A percentile compares a stretch with the other conserved stretches of the same genome.
These are phyloP conservation scores for Inga laurina DNA, from an alignment of 306 rosid genomes.

Conservation along the genomic window DNA sequence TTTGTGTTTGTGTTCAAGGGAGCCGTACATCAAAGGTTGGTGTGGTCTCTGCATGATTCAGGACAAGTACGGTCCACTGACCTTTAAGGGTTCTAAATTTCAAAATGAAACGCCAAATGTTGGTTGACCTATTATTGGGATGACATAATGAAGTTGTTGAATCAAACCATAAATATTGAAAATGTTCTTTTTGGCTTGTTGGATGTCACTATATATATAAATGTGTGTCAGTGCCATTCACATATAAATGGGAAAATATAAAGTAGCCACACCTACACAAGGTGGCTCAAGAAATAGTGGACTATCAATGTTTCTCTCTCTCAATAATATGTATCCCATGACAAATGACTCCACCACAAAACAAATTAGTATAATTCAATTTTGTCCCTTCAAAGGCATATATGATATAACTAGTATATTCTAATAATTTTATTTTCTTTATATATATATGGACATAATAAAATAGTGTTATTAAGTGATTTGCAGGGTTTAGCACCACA, in stretches of 20 bases:
- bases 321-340: background rate
- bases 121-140: constrained; percentile 24
- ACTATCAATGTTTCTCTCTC: background rate
- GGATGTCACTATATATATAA: background rate
- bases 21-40: background rate
- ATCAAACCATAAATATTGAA: constrained; percentile 6
- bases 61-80: constrained; percentile 31
- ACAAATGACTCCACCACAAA: background rate
- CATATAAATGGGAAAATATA: background rate
- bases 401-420: background rate
- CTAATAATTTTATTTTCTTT: background rate
- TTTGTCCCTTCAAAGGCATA: background rate
- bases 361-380: background rate
- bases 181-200: background rate
- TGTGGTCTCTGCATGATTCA: constrained; percentile 29
- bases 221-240: background rate
- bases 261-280: background rate
- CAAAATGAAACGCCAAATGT: background rate
- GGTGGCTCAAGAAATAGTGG: background rate
- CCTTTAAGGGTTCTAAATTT: constrained; percentile 1
- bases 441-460: background rate
- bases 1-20: background rate
- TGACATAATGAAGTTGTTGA: background rate
- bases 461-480: background rate
- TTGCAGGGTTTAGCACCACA: background rate